Evolutionary conservation across 2,329 filamentous ascomycete genomes (phyloP), one percentile per base, ranked within the genome.

Genomic region (Neurospora sp.): DNA sequence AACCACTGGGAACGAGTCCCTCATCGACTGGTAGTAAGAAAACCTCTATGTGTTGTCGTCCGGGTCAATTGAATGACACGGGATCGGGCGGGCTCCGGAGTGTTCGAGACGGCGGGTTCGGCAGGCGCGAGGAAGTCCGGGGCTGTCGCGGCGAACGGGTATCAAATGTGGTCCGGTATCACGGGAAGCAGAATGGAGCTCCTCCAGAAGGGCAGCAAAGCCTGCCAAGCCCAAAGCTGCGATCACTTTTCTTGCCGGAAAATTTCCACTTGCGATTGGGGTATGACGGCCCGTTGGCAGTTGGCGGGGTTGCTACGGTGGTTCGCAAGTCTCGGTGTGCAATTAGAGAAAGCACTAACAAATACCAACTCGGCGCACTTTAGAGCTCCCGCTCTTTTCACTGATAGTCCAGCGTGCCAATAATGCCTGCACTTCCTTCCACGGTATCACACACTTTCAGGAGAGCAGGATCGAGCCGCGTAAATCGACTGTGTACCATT

Each of bases 1-100:
- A 62, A 39, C 43, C 69, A 66, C 66, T 74, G 75, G 75, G 76
- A 75, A 74, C 74, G 67, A 73, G 74, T 77, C 79, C 78, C 78
- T 78, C 77, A 76, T 76, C 68, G 71, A 76, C 66, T 66, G 71
- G 33, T 39, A 46, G 42, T 9, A 39, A 39, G 40, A 40, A 6
- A 67, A 68, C 36, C 28, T 33, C 13, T 43, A 67, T 52, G 66
- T 42, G 66, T 58, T 33, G 13, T 58, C 52, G 52, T 58, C 52
- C 52, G 52, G 52, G 52, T 43, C 38, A 66, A 67, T 42, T 33
- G 62, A 67, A 58, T 58, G 52, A 58, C 52, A 58, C 52, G 52
- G 52, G 52, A 58, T 58, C 52, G 52, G 52, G 52, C 52, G 52
- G 52, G 52, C 52, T 58, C 52, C 52, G 52, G 52, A 58, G 52